Conservation (phyloP, 1,284 basidiomycete genomes). For the Puccinia triticina region DNA sequence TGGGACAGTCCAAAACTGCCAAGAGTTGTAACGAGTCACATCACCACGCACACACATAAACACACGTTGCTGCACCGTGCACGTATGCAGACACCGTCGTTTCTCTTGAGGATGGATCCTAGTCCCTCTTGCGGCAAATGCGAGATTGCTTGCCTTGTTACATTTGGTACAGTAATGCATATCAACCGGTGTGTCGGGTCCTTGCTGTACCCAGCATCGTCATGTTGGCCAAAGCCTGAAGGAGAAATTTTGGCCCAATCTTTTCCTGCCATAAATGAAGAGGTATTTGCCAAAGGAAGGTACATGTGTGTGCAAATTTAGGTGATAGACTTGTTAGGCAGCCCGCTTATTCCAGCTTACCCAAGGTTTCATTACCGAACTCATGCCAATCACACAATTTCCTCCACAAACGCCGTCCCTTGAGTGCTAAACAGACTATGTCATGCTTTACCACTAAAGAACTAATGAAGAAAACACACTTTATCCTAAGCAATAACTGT, state of each 20-base stretch:
- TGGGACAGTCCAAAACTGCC: background rate
- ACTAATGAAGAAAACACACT: too few species aligned
- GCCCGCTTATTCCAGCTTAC: background rate
- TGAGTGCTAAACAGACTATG: too few species aligned
- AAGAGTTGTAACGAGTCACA: background rate
- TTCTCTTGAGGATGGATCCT: background rate
- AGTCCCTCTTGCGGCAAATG: background rate
- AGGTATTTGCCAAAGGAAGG: background rate
- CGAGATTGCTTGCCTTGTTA: background rate
- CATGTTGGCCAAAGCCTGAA: background rate
- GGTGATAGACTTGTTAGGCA: background rate
- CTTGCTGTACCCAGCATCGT: background rate
- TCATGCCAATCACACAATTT: background rate
- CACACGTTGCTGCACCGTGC: conserved; percentile 13
- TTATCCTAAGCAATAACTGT: too few species aligned
- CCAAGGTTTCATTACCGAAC: conserved; percentile 3
- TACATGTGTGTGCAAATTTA: background rate
- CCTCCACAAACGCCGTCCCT: background rate
- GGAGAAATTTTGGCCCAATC: background rate
- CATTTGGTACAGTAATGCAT: background rate
- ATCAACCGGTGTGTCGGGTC: background rate
- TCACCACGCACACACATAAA: background rate
- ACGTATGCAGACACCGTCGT: background rate
- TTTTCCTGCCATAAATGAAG: background rate
- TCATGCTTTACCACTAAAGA: too few species aligned